These are phyloP conservation scores for Coemansia asiatica DNA, from an alignment of 192 early-diverging fungal species.

Conservation along the genomic window DNA sequence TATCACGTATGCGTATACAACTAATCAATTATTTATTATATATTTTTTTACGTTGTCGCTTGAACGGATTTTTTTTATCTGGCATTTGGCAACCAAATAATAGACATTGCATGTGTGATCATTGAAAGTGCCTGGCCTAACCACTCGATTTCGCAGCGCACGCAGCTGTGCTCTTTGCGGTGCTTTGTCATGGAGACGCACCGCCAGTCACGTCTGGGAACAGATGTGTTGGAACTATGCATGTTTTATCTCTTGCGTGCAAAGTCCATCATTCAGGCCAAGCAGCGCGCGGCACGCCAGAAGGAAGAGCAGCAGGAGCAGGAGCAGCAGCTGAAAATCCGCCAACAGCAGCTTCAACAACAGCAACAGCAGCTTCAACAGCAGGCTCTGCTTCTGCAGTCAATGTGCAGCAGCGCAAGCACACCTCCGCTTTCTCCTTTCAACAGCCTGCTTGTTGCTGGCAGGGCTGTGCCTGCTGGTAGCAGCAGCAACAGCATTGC, in stretches of 20 bases:
- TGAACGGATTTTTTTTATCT: no score
- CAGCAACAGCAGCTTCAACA: slow-evolving; percentile 6
- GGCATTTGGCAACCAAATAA: no score
- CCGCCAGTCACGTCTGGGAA: slow-evolving; percentile 43
- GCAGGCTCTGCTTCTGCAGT: slow-evolving; percentile 12
- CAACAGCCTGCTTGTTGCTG: not conserved
- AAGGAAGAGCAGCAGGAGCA: slow-evolving; percentile 33
- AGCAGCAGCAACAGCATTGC: not conserved
- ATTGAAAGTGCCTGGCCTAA: slow-evolving; percentile 57
- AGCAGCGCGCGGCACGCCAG: slow-evolving; percentile 33
- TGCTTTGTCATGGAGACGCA: slow-evolving; percentile 56
- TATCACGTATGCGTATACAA: not conserved
- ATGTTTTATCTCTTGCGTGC: slow-evolving; percentile 53
- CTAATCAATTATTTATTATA: no score
- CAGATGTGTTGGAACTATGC: slow-evolving; percentile 48
- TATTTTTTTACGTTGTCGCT: no score
- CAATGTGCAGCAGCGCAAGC: not conserved
- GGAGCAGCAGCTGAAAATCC: not conserved
- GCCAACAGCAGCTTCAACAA: not conserved
- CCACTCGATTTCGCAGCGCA: slow-evolving; percentile 51
- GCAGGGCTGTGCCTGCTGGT: slow-evolving; percentile 5
- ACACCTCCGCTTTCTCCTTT: slow-evolving; percentile 36
- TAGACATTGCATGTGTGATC: slow-evolving; percentile 53
- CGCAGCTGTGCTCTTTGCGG: slow-evolving; percentile 50
- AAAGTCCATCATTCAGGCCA: slow-evolving; percentile 49